phyloP scores from a whole-genome alignment of 192 early-diverging fungal genomes.

The Lobosporangium transversale region DNA sequence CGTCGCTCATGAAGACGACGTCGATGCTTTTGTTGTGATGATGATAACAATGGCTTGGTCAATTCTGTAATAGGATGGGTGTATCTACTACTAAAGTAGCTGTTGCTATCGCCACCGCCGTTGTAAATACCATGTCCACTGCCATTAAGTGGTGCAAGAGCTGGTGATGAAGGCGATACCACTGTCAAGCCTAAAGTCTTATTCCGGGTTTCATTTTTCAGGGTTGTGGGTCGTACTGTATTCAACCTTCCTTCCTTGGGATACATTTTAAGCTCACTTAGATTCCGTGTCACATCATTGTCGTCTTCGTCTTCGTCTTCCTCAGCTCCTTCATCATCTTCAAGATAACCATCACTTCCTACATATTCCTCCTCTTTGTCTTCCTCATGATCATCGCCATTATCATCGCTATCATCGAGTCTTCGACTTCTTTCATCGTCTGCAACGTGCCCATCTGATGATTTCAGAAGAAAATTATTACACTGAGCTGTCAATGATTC shows the following conservation, averaged over 20 bases:
- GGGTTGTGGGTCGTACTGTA: not conserved
- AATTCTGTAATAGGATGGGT: not conserved
- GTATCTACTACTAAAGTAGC: not conserved
- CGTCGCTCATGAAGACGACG: slow-evolving; percentile 27
- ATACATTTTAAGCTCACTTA: not conserved
- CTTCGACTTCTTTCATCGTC: too few relatives aligned
- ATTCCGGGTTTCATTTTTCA: too few relatives aligned
- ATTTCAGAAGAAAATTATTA: too few relatives aligned
- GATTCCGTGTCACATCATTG: too few relatives aligned
- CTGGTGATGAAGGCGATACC: too few relatives aligned
- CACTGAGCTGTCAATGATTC: not conserved
- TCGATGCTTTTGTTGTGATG: not conserved
- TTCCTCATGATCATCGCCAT: not conserved
- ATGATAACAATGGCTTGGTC: not conserved
- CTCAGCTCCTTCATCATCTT: slow-evolving; percentile 1
- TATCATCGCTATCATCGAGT: too few relatives aligned
- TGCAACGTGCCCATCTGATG: slow-evolving; percentile 23
- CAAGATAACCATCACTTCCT: not conserved
- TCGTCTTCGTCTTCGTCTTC: not conserved
- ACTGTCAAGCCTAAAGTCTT: too few relatives aligned
- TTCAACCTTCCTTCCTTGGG: not conserved
- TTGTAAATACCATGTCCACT: too few relatives aligned
- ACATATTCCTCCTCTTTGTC: not conserved
- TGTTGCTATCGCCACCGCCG: too few relatives aligned
- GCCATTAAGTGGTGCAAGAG: too few relatives aligned